Percentiles rank a stretch among this genome's conserved stretches.
Conservation (phyloP, 148 eudicot genomes). For the Fagopyrum homotropicum region DNA sequence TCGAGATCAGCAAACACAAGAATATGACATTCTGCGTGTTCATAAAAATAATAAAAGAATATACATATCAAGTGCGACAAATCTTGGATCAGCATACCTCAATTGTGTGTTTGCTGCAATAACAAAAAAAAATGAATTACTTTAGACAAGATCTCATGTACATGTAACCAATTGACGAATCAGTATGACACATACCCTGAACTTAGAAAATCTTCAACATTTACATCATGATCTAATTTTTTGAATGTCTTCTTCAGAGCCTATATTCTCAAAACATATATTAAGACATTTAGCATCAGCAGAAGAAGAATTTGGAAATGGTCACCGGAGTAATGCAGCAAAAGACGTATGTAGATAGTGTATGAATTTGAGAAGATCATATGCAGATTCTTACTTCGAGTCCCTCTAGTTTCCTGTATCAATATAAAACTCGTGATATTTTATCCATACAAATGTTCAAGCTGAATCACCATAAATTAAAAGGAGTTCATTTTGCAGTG, state of each 20-base stretch:
- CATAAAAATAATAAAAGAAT: neutral
- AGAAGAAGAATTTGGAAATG: neutral
- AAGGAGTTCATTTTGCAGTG: neutral
- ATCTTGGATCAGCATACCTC: constrained; percentile 35
- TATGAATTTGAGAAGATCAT: neutral
- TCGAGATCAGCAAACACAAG: neutral
- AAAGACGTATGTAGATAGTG: neutral
- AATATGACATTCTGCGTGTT: neutral
- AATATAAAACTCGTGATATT: constrained; percentile 17
- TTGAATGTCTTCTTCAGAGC: constrained; percentile 66
- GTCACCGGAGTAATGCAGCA: neutral
- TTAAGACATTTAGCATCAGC: neutral
- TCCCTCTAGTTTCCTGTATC: constrained; percentile 84
- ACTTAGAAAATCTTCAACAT: constrained; percentile 56
- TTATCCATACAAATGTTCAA: constrained; percentile 11
- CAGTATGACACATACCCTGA: constrained; percentile 36
- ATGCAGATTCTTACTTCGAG: constrained; percentile 69
- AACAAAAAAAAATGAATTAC: constrained; percentile 8
- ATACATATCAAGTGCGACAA: neutral
- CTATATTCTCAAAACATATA: constrained; percentile 27
- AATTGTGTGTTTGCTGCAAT: constrained; percentile 57
- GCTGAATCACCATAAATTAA: constrained; percentile 8
- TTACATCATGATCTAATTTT: constrained; percentile 72
- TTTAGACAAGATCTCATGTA: constrained; percentile 1
- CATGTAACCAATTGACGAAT: neutral